These are phyloP conservation scores for Carex pumila DNA, from an alignment of 176 grass and related monocot genomes.

Conservation along the genomic window DNA sequence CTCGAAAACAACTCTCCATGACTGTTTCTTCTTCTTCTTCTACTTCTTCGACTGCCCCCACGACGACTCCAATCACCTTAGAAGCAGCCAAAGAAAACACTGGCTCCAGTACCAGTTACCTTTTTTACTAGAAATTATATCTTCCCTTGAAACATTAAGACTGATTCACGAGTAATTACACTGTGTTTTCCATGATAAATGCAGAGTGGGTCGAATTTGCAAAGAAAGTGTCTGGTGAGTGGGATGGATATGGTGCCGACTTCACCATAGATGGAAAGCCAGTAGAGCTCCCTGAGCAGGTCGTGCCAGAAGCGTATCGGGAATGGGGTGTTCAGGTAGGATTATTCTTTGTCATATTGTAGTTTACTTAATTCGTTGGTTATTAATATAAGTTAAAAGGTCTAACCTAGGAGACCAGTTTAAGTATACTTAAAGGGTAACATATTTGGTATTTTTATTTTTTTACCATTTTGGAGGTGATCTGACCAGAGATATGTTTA, in stretches of 20 bases:
- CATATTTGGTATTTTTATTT: neutral
- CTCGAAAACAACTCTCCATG: neutral
- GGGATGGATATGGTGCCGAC: constrained; percentile 86
- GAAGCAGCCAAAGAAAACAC: neutral
- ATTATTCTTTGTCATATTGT: constrained; percentile 7
- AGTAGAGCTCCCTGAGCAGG: constrained; percentile 61
- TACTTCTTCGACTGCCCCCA: neutral
- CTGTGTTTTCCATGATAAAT: constrained; percentile 11
- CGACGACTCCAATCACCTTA: constrained; percentile 12
- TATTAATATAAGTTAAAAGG: neutral
- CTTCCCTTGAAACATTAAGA: neutral
- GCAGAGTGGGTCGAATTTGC: constrained; percentile 68
- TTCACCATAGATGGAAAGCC: constrained; percentile 58
- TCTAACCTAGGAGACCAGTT: neutral
- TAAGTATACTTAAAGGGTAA: neutral
- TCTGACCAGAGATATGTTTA: neutral
- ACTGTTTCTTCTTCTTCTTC: neutral
- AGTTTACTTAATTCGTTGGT: neutral
- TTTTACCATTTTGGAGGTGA: neutral
- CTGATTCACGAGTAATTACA: neutral
- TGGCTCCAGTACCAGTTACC: neutral
- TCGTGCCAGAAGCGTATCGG: constrained; percentile 73
- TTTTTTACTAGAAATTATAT: neutral
- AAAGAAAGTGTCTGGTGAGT: constrained; percentile 70
- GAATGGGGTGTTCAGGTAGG: constrained; percentile 65